Conservation (phyloP, 768 basidiomycete genomes). For the Trametopsis cervina region DNA sequence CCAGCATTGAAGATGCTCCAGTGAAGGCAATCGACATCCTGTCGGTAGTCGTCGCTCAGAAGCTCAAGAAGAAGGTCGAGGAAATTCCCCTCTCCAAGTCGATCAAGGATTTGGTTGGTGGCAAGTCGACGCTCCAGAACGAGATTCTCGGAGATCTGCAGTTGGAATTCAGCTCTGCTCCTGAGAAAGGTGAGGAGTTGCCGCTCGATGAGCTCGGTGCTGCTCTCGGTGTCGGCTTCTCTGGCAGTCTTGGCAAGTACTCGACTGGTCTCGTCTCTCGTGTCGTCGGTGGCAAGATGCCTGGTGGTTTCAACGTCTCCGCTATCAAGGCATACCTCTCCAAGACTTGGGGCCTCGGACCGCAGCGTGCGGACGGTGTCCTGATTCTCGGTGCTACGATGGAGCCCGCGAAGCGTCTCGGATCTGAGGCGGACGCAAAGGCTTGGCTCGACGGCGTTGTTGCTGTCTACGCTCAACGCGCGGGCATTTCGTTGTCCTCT, state of each 20-base stretch:
- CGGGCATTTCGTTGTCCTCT: slow-evolving; percentile 77
- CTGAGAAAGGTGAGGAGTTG: slow-evolving; percentile 97
- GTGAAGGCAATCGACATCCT: slow-evolving; percentile 89
- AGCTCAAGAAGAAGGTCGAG: slow-evolving; percentile 90
- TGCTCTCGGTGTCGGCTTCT: slow-evolving; percentile 71
- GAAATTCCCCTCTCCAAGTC: slow-evolving; percentile 90
- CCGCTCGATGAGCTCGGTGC: slow-evolving; percentile 94
- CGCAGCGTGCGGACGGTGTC: slow-evolving; percentile 83
- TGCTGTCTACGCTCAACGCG: slow-evolving; percentile 76
- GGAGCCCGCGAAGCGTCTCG: slow-evolving; percentile 92
- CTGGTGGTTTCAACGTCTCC: slow-evolving; percentile 94
- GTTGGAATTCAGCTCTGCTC: slow-evolving; percentile 89
- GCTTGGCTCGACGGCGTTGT: slow-evolving; percentile 88
- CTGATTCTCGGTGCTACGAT: slow-evolving; percentile 86
- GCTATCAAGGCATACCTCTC: slow-evolving; percentile 83
- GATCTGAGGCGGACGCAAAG: slow-evolving; percentile 88
- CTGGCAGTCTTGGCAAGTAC: slow-evolving; percentile 90
- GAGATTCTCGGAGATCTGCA: slow-evolving; percentile 97
- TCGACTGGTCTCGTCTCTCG: slow-evolving; percentile 86
- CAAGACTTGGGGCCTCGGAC: slow-evolving; percentile 94
- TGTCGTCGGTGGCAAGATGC: slow-evolving; percentile 93
- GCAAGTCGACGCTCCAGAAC: slow-evolving; percentile 98
- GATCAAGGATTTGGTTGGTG: slow-evolving; percentile 97
- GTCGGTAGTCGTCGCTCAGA: slow-evolving; percentile 87
- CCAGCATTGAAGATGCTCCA: slow-evolving; percentile 82